Evolutionary conservation across 2,329 filamentous ascomycete genomes (phyloP), one percentile per base, ranked within the genome.

Genomic region (Cytospora leucostoma): DNA sequence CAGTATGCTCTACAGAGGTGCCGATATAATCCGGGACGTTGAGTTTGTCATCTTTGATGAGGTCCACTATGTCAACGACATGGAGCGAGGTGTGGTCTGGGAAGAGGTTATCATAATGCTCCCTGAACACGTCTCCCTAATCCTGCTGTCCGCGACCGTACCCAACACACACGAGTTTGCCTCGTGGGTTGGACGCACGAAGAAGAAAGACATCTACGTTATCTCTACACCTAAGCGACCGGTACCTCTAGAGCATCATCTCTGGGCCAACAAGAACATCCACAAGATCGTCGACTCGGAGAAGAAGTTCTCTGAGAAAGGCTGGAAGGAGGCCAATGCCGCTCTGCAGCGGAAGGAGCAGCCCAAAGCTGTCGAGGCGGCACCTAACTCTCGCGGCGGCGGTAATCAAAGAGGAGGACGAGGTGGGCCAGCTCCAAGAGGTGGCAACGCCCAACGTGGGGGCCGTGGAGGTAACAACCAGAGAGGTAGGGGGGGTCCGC

Each of bases 31-130:
- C 68, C 87, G 95, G 69, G 95, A 99, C 73, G 95, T 99, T 10
- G 95, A 99, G 69, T 99, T 96, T 74, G 95, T 99, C 69, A 97
- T 99, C 56, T 99, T 99, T 67, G 95, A 99, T 71, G 95, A 99
- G 76, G 95, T 99, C 2, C 95, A 99, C 77, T 99, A 99, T 73
- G 94, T 99, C 68, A 99, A 98, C 73, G 95, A 99, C 74, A 84
- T 90, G 33, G 95, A 98, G 75, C 86, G 95, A 77, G 95, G 95
- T 71, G 95, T 99, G 7, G 95, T 99, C 0, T 99, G 95, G 95
- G 95, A 99, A 76, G 95, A 99, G 76, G 95, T 99, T 71, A 99
- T 99, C 72, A 99, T 99, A 71, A 98, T 99, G 95, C 83, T 99
- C 61, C 95, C 95, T 0, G 93, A 97, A 74, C 95, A 99, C 77